Evolutionary conservation across 2,329 filamentous ascomycete species (phyloP).

Genomic region (Colletotrichum spaethianum): DNA sequence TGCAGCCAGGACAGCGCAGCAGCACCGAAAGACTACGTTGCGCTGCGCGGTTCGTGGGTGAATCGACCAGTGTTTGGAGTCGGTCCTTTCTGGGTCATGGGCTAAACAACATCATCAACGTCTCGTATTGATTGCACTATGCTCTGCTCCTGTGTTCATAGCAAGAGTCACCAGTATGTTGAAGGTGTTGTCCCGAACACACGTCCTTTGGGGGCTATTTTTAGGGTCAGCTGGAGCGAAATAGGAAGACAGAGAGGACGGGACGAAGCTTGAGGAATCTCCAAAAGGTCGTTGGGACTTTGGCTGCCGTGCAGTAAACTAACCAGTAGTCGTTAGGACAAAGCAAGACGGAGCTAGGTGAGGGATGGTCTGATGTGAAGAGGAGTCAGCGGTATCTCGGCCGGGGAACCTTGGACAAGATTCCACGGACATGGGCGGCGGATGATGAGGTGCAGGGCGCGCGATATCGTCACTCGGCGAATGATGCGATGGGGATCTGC

Average conservation of each 20-base stretch:
- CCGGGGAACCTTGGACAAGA: slow-evolving; percentile 15
- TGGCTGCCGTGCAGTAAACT: background rate
- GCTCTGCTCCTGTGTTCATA: background rate
- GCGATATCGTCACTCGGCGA: slow-evolving; percentile 12
- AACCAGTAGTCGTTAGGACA: slow-evolving; percentile 15
- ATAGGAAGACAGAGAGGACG: background rate
- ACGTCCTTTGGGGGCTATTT: slow-evolving; percentile 31
- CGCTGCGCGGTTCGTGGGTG: slow-evolving; percentile 23
- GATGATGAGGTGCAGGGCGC: slow-evolving; percentile 20
- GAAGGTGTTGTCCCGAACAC: background rate
- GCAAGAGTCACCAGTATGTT: background rate
- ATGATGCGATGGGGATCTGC: background rate
- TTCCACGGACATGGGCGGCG: slow-evolving; percentile 35
- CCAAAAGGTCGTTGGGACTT: background rate
- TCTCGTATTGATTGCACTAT: background rate
- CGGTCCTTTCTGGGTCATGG: slow-evolving; percentile 10
- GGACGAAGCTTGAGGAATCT: background rate
- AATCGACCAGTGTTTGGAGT: background rate
- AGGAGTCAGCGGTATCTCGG: slow-evolving; percentile 11
- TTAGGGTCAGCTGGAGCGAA: slow-evolving; percentile 16
- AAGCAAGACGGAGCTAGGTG: slow-evolving; percentile 2
- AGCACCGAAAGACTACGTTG: background rate
- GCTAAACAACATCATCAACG: background rate
- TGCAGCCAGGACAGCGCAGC: background rate
- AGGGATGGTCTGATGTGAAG: slow-evolving; percentile 38